Evolutionary conservation across 345 rosid species (phyloP).

Genomic region (Melaleuca alternifolia): DNA sequence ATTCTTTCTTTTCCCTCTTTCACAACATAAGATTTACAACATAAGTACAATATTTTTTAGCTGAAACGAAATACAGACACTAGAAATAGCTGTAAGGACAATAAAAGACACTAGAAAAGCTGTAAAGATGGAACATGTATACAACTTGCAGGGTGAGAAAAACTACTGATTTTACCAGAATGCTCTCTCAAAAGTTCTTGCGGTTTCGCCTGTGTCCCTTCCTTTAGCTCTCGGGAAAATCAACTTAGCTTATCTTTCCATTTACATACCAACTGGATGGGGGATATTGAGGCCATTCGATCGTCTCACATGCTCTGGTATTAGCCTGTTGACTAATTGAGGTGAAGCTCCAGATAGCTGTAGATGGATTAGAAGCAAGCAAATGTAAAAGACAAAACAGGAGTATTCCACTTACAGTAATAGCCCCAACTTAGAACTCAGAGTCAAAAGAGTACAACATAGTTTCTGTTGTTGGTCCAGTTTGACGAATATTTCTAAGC

Average conservation of each 20-base stretch:
- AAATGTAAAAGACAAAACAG: neutral
- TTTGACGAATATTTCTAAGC: neutral
- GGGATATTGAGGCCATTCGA: slow-evolving; percentile 25
- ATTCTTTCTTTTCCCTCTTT: neutral
- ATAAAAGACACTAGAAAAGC: neutral
- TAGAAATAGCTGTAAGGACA: neutral
- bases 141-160: neutral
- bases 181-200: neutral
- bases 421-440: neutral
- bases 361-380: neutral
- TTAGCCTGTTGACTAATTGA: slow-evolving; percentile 53
- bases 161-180: neutral
- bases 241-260: neutral
- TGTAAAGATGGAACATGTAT: neutral
- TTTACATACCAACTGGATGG: slow-evolving; percentile 25
- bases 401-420: neutral
- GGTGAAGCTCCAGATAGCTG: slow-evolving; percentile 65
- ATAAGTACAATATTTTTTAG: neutral
- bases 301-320: slow-evolving; percentile 61
- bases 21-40: neutral
- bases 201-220: neutral
- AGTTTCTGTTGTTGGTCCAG: neutral
- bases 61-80: neutral
- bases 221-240: neutral
- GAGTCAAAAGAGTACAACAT: neutral